Conservation (phyloP, 1,284 basidiomycete species). For the Cystobasidiaceae sp. region DNA sequence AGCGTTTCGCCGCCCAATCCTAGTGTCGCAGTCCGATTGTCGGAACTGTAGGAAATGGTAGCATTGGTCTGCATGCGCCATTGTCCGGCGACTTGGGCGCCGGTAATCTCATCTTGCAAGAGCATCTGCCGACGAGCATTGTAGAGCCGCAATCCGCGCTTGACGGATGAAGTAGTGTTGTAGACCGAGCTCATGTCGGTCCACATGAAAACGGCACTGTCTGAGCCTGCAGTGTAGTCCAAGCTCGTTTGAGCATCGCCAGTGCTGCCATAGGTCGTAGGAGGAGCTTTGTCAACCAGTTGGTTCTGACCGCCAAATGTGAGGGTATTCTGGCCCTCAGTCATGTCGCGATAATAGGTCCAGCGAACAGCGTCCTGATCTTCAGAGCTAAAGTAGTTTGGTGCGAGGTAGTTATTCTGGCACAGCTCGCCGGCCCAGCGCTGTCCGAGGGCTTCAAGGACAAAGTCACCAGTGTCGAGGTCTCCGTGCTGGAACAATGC, state of each 20-base stretch:
- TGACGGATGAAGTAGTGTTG: slow-evolving; percentile 52
- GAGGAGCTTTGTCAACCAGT: slow-evolving; percentile 59
- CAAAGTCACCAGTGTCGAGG: slow-evolving; percentile 61
- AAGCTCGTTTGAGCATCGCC: slow-evolving; percentile 73
- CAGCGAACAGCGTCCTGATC: slow-evolving; percentile 65
- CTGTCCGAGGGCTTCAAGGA: slow-evolving; percentile 86
- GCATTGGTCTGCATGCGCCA: slow-evolving; percentile 97
- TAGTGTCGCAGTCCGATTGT: slow-evolving; percentile 58
- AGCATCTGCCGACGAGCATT: slow-evolving; percentile 88
- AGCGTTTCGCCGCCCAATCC: slow-evolving; percentile 58
- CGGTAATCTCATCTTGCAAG: slow-evolving; percentile 49
- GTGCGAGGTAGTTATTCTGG: slow-evolving; percentile 26
- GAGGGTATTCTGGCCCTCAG: slow-evolving; percentile 88
- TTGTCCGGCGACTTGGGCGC: slow-evolving; percentile 51
- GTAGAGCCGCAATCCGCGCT: slow-evolving; percentile 79
- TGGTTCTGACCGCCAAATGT: slow-evolving; percentile 75
- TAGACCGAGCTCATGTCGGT: slow-evolving; percentile 78
- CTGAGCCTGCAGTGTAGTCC: slow-evolving; percentile 54
- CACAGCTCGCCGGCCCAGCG: slow-evolving; percentile 72
- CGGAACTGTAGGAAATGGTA: slow-evolving; percentile 48
- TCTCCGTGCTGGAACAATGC: slow-evolving; percentile 42
- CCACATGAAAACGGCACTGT: slow-evolving; percentile 77
- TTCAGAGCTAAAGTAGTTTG: slow-evolving; percentile 37
- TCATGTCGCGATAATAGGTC: slow-evolving; percentile 92
- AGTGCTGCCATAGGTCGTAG: slow-evolving; percentile 57